Evolutionary conservation across 2,329 filamentous ascomycete genomes (phyloP).

Genomic region (Geosmithia morbida): DNA sequence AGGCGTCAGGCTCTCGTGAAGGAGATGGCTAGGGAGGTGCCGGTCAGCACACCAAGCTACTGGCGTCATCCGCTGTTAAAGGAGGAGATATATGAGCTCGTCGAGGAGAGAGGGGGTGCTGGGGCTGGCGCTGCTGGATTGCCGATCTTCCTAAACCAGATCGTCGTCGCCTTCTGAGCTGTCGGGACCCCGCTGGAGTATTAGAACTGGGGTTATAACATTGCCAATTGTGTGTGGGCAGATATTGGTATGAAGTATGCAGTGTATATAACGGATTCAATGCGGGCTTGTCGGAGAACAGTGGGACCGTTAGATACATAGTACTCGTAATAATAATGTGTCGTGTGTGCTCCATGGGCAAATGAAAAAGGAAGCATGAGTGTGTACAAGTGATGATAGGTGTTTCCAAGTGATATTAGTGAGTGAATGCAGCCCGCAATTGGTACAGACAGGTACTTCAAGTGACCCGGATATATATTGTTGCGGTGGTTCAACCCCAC

Average conservation of each 20-base stretch:
- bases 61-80: conserved; percentile 34
- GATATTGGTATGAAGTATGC: conserved; percentile 38
- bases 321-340: too few relatives aligned
- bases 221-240: conserved; percentile 32
- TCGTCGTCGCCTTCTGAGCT: conserved; percentile 30
- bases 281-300: conserved; percentile 11
- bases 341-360: too few relatives aligned
- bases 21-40: conserved; percentile 24
- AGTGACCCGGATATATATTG: neutral
- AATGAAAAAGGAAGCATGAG: neutral
- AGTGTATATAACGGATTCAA: conserved; percentile 24
- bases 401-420: neutral
- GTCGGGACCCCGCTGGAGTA: conserved; percentile 25
- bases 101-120: conserved; percentile 20
- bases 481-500: neutral
- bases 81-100: conserved; percentile 17
- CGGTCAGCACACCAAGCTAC: conserved; percentile 31
- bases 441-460: neutral
- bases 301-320: neutral
- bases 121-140: conserved; percentile 32
- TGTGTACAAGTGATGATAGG: neutral
- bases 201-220: conserved; percentile 27
- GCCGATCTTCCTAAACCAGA: conserved; percentile 31
- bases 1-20: conserved; percentile 18
- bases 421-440: neutral